Conservation (phyloP, 2,329 filamentous ascomycete genomes). For the Talaromyces sp. region DNA sequence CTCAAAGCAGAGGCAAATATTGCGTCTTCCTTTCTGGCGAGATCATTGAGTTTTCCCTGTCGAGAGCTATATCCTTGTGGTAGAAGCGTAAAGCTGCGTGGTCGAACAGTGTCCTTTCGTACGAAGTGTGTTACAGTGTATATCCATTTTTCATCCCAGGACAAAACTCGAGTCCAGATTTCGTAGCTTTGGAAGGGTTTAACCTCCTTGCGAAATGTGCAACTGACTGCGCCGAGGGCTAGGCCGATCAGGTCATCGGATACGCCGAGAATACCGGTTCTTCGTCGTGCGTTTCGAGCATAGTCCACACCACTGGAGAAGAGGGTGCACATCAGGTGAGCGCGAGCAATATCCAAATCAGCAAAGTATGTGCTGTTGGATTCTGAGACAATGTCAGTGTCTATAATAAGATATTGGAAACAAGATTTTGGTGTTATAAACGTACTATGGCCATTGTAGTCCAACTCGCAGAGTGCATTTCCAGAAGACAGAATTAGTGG, state of each 20-base stretch:
- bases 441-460: conserved; percentile 25
- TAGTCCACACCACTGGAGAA: conserved; percentile 23
- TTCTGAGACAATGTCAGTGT: conserved; percentile 28
- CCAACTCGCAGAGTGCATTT: conserved; percentile 21
- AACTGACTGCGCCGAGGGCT: conserved; percentile 26
- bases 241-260: conserved; percentile 21
- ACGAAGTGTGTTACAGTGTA: conserved; percentile 34
- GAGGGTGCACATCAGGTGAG: conserved; percentile 45
- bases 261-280: conserved; percentile 20
- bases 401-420: neutral
- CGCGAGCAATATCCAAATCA: conserved; percentile 55
- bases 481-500: conserved; percentile 22
- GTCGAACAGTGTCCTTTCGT: conserved; percentile 20
- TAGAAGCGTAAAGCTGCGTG: conserved; percentile 20
- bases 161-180: conserved; percentile 28
- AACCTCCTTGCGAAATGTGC: conserved; percentile 28
- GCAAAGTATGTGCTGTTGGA: conserved; percentile 57
- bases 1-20: conserved; percentile 23
- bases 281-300: conserved; percentile 20
- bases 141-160: conserved; percentile 35
- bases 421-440: neutral
- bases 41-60: conserved; percentile 21
- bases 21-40: conserved; percentile 22
- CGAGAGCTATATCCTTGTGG: conserved; percentile 16
- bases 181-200: conserved; percentile 28